phyloP scores from a whole-genome alignment of 495 filamentous ascomycete species.

The Tricharina praecox region DNA sequence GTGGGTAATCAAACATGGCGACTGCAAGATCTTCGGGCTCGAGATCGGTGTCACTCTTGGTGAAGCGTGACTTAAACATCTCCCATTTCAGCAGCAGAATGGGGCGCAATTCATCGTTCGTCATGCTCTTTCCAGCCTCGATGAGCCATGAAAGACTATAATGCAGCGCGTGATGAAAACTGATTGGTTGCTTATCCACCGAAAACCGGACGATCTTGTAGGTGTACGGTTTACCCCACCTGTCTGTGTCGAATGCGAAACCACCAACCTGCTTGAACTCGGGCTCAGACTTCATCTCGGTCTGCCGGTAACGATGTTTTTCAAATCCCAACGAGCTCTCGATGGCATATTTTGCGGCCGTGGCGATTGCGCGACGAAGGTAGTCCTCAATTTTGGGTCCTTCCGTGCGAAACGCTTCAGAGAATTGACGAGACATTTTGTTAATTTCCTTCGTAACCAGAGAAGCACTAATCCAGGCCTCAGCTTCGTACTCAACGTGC shows the following conservation, averaged over 20 bases:
- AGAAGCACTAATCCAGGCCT: conserved; percentile 92
- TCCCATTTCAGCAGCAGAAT: conserved; percentile 34
- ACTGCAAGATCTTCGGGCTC: conserved; percentile 62
- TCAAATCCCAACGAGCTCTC: conserved; percentile 79
- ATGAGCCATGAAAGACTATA: conserved; percentile 96
- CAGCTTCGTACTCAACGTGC: conserved; percentile 94
- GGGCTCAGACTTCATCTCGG: conserved; percentile 72
- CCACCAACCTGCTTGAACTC: conserved; percentile 58
- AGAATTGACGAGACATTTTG: conserved; percentile 68
- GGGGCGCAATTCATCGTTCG: conserved; percentile 41
- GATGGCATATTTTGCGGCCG: conserved; percentile 59
- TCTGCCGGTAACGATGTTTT: conserved; percentile 64
- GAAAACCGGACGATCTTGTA: conserved; percentile 70
- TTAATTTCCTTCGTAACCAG: conserved; percentile 92
- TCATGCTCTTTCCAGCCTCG: conserved; percentile 68
- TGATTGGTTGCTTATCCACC: conserved; percentile 76
- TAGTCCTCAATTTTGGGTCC: conserved; percentile 41
- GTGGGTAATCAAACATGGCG: conserved; percentile 77
- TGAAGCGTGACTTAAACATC: conserved; percentile 9
- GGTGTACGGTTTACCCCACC: conserved; percentile 26
- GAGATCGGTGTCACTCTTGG: conserved; percentile 26
- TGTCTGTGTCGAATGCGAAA: conserved; percentile 60
- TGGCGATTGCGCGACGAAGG: conserved; percentile 55
- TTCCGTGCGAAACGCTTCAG: conserved; percentile 62
- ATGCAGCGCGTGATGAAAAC: conserved; percentile 94